Conservation (phyloP, 257 asterid genomes). For the Prunella vulgaris region DNA sequence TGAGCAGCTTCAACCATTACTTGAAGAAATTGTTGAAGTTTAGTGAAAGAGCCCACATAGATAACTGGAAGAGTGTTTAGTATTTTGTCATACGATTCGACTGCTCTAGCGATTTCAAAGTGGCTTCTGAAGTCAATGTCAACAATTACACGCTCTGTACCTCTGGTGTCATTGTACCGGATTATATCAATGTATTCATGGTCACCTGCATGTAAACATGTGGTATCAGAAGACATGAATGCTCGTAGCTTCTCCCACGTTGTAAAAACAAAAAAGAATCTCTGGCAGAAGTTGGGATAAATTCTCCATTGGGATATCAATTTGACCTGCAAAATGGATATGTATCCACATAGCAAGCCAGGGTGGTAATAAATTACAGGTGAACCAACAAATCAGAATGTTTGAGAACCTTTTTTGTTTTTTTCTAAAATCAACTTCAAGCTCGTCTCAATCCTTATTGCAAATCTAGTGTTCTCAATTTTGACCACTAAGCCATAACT, state of each 20-base stretch:
- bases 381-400: background rate
- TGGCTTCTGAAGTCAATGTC: slow-evolving; percentile 74
- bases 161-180: slow-evolving; percentile 32
- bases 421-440: background rate
- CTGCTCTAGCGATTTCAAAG: slow-evolving; percentile 84
- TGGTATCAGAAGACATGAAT: background rate
- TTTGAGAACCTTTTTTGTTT: background rate
- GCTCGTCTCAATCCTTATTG: background rate
- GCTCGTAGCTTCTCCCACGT: background rate
- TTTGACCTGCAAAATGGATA: background rate
- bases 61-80: slow-evolving; percentile 56
- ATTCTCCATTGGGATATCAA: background rate
- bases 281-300: background rate
- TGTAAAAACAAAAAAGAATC: background rate
- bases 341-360: background rate
- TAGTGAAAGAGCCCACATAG: slow-evolving; percentile 52
- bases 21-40: slow-evolving; percentile 56
- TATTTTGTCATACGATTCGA: slow-evolving; percentile 56
- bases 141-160: slow-evolving; percentile 43
- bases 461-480: background rate
- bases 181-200: slow-evolving; percentile 64
- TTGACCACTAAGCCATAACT: background rate
- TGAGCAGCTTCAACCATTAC: slow-evolving; percentile 77
- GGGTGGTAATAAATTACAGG: background rate
- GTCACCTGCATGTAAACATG: slow-evolving; percentile 42